Evolutionary conservation across 139 green algal species (phyloP).

Genomic region (Chlamydomonas sp.): DNA sequence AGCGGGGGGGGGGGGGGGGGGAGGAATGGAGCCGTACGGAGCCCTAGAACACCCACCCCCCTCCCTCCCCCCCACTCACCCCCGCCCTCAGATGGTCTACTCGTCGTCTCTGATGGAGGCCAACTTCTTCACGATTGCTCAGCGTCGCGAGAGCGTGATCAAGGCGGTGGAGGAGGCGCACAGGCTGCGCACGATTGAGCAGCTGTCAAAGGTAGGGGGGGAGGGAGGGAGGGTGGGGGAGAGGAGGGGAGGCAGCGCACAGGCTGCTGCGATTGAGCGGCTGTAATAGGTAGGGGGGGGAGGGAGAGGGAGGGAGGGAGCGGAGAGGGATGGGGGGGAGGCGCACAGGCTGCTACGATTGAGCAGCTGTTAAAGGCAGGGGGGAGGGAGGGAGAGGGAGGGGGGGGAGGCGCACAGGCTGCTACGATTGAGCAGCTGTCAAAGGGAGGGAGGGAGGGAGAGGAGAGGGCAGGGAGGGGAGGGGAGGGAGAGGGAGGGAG

Average conservation of each 20-base stretch:
- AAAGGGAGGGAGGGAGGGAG: no score
- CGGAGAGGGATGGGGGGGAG: conserved; percentile 25
- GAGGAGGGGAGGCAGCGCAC: not conserved
- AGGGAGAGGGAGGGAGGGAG: no score
- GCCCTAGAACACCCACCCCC: no score
- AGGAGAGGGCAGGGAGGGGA: no score
- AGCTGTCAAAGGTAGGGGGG: conserved; percentile 22
- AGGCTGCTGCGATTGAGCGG: not conserved
- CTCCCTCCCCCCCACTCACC: not conserved
- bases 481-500: conserved; percentile 17
- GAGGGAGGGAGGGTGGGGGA: not conserved
- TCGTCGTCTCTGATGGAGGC: conserved; percentile 38
- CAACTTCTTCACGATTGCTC: conserved; percentile 40
- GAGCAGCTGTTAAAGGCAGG: conserved; percentile 26
- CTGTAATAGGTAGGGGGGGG: no score
- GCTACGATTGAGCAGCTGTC: no score
- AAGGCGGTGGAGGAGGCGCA: conserved; percentile 31
- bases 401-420: not conserved
- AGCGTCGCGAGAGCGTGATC: conserved; percentile 27
- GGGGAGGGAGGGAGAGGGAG: not conserved
- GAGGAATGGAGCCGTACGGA: no score
- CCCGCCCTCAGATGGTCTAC: conserved; percentile 50
- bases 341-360: conserved; percentile 29
- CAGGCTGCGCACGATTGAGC: conserved; percentile 28
- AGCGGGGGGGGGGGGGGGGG: no score